Conservation (phyloP, 768 basidiomycete species). For the Hypsizygus marmoreus region DNA sequence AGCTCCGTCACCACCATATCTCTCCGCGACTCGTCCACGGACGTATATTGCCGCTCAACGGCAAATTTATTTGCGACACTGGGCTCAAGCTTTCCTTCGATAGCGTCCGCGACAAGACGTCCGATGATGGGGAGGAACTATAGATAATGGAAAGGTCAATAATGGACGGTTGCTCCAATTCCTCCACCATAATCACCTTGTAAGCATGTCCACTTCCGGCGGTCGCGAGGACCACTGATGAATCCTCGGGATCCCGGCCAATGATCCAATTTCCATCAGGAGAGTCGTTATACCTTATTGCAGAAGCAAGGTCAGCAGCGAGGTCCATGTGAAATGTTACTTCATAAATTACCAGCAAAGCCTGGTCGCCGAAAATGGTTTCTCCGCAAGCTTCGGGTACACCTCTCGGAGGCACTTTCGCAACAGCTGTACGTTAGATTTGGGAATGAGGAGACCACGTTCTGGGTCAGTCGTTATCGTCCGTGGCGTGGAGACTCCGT, state of each 20-base stretch:
- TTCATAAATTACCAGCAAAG: slow-evolving; percentile 85
- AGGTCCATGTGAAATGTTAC: neutral
- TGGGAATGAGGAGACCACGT: slow-evolving; percentile 68
- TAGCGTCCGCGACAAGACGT: slow-evolving; percentile 67
- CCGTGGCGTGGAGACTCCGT: slow-evolving; percentile 70
- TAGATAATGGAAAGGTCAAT: slow-evolving; percentile 2
- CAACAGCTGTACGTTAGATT: slow-evolving; percentile 47
- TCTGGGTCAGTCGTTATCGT: slow-evolving; percentile 65
- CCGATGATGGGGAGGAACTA: slow-evolving; percentile 91
- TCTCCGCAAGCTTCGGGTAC: slow-evolving; percentile 78
- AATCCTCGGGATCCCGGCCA: slow-evolving; percentile 61
- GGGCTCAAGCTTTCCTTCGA: slow-evolving; percentile 63
- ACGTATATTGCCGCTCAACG: slow-evolving; percentile 44
- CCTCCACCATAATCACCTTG: no score
- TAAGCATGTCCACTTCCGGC: slow-evolving; percentile 88
- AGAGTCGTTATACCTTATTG: slow-evolving; percentile 85
- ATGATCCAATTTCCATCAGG: slow-evolving; percentile 89
- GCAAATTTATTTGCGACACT: slow-evolving; percentile 62
- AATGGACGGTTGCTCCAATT: neutral
- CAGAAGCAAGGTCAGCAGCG: neutral
- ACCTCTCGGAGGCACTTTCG: slow-evolving; percentile 53
- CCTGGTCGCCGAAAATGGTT: slow-evolving; percentile 70
- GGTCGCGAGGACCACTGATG: slow-evolving; percentile 76
- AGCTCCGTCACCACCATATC: slow-evolving; percentile 8
- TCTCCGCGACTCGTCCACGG: slow-evolving; percentile 25